phyloP scores from a whole-genome alignment of 225 moss, liverwort and hornwort genomes.

The Ulota crispa region DNA sequence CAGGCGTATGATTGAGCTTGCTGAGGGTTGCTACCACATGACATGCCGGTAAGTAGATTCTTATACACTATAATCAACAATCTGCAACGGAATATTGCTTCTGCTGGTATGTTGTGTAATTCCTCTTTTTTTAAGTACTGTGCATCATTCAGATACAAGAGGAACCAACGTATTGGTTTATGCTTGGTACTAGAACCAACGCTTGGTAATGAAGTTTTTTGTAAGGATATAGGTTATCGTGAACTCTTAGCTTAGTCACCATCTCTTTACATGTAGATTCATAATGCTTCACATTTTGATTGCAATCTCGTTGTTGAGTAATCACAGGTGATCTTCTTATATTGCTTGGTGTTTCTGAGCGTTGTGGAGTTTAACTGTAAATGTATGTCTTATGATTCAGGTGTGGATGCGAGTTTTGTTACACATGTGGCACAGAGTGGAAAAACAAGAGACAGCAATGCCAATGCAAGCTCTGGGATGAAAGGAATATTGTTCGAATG shows the following conservation, averaged over 20 bases:
- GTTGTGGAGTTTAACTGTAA: neutral
- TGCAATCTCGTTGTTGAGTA: neutral
- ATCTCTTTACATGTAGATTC: neutral
- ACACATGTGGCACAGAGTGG: constrained; percentile 84
- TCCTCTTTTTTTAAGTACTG: neutral
- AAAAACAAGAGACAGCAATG: constrained; percentile 75
- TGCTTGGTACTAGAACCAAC: neutral
- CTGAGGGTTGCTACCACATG: constrained; percentile 94
- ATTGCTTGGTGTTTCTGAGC: neutral
- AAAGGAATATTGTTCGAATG: constrained; percentile 62
- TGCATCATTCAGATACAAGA: neutral
- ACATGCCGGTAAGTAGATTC: constrained; percentile 73
- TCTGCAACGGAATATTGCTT: constrained; percentile 9
- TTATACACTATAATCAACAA: constrained; percentile 23
- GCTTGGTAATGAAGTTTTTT: neutral
- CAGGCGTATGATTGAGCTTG: constrained; percentile 84
- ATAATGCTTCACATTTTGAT: neutral
- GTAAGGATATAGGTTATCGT: neutral
- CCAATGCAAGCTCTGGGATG: constrained; percentile 86
- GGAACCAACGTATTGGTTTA: neutral
- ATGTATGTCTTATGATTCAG: constrained; percentile 37
- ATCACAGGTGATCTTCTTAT: neutral
- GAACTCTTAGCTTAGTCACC: neutral
- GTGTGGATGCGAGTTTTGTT: constrained; percentile 94
- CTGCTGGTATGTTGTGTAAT: neutral